Evolutionary conservation across 805 yeast genomes (phyloP), one percentile per base, ranked within the genome.

Genomic region (Suhomyces emberorum): DNA sequence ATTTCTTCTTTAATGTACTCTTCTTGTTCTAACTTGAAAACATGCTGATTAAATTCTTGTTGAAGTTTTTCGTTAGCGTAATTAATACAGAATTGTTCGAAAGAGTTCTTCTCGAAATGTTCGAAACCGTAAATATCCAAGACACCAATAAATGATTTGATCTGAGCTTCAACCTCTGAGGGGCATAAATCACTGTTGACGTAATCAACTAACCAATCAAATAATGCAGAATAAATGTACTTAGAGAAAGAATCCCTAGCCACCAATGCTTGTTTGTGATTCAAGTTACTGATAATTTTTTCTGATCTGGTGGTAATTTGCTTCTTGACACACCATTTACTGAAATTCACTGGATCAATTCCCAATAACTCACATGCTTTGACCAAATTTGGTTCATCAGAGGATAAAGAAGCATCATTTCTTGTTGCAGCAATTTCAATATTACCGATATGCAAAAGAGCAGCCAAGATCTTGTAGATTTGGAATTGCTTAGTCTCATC

Each of bases 161-260:
- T 73, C 24, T 79, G 63, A 16, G 69, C 65, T 27, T 70, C 74
- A 23, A 87, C 76, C 30, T 77, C 83, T 15, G 82, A 80, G 2
- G 91, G 81, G 55, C 93, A 85, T 52, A 91, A 74, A 54, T 88
- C 95, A 15, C 74, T 59, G 60, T 91, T 91, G 46, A 88, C 85
- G 48, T 80, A 81, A 33, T 76, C 80, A 16, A 89, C 98, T 41
- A 91, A 76, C 98, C 98, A 91, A 55, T 91, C 98, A 50, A 91
- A 91, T 43, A 93, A 65, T 2, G 95, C 85, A 3, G 97, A 80
- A 64, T 93, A 91, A 34, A 93, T 83, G 59, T 83, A 91, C 60
- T 91, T 91, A 33, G 98, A 88, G 36, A 91, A 95, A n/a, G 98
- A 93, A 63, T 91, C 98, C 55, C 96, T 79, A 10, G 96, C 91